These are phyloP conservation scores for Pistacia atlantica DNA, from an alignment of 345 rosid genomes.

Conservation along the genomic window DNA sequence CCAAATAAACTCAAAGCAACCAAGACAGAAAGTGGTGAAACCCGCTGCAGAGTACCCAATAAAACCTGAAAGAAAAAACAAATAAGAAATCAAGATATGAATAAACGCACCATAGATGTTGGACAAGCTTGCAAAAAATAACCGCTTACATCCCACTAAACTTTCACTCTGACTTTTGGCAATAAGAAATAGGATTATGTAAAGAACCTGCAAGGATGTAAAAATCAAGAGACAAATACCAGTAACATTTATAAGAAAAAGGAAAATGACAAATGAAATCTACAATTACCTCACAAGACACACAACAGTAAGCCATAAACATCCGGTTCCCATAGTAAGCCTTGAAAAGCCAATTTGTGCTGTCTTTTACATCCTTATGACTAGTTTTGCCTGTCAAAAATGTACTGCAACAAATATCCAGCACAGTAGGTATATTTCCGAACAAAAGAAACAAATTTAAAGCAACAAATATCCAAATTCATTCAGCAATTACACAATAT, in stretches of 20 bases:
- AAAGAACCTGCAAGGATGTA: slow-evolving; percentile 63
- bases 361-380: slow-evolving; percentile 95
- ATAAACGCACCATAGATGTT: neutral
- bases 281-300: slow-evolving; percentile 83
- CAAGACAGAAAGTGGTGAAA: slow-evolving; percentile 53
- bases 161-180: slow-evolving; percentile 60
- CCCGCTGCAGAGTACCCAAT: slow-evolving; percentile 38
- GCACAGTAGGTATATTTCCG: slow-evolving; percentile 8
- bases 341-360: slow-evolving; percentile 88
- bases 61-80: slow-evolving; percentile 50
- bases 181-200: slow-evolving; percentile 70
- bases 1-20: slow-evolving; percentile 70
- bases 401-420: slow-evolving; percentile 58
- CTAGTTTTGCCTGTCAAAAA: slow-evolving; percentile 84
- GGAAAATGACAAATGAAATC: neutral
- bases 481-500: neutral
- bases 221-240: slow-evolving; percentile 10
- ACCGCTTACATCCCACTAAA: slow-evolving; percentile 60
- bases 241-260: neutral
- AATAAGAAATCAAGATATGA: slow-evolving; percentile 17
- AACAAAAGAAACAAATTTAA: slow-evolving; percentile 4
- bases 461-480: slow-evolving; percentile 4
- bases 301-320: slow-evolving; percentile 94
- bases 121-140: slow-evolving; percentile 15
- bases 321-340: slow-evolving; percentile 90